Base-by-base conservation (phyloP, 441 rosid genomes). In the Francoa sonchifolia region DNA sequence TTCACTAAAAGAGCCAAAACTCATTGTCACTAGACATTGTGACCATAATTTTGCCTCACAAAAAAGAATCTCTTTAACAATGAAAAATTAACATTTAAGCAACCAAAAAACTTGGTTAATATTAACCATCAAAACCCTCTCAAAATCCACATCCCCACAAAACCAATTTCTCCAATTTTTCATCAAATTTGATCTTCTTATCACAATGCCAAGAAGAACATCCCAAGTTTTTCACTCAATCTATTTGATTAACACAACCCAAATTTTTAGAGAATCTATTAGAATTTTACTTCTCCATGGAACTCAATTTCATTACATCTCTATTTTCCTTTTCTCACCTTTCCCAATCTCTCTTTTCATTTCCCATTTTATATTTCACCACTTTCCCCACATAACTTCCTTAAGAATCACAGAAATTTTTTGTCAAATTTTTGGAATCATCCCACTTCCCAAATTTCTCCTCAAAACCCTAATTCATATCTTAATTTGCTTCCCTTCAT, bases 241-340 rank as follows among this genome's bases (percentile, higher is more conserved):
- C 33, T 33, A 56, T 47, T 43, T 36, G 19, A 43, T 42, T 39
- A 57, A 33, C 44, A 43, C 52, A 2, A n/a, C 19, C 19, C 52
- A 52, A 27, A 57, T 62, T 20, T 35, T 62, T 21, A 47, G 52
- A 37, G 63, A 62, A 62, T 52, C 68, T 44, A 47, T 62, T n/a
- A 27, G 68, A 44, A 19, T 57, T 19, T 52, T 57, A 39, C 48
- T 57, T 39, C 56, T 62, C 29, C 63, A 52, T 19, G 45, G 48
- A 18, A 48, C 59, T 29, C 52, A 57, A 38, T 62, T 57, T 33
- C 48, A 57, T 38, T 62, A 52, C 8, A 52, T 57, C 44, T 62
- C 63, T 2, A 25, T 48, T 40, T 57, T 52, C 16, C 52, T 62
- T 22, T 51, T 47, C 62, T 62, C 62, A 2, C 62, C 67, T 13